Evolutionary conservation across 108 stramenopile species (phyloP), one percentile per base, ranked within the genome.

Genomic region (Parietichytrium sp.): DNA sequence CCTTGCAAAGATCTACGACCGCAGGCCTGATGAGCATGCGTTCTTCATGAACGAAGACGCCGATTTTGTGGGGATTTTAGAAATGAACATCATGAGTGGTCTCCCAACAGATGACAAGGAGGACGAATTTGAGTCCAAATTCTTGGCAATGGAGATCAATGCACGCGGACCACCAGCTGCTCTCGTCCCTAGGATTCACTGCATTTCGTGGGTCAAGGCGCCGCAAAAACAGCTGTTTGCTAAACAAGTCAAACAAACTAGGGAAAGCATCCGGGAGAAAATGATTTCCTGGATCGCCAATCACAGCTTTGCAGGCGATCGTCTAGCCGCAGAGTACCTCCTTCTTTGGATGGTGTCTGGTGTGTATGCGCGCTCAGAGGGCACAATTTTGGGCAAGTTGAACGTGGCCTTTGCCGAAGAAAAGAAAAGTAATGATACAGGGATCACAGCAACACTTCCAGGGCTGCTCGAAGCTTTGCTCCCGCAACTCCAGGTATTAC

Each of bases 1-100:
- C 79, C 30, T 85, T 4, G 79, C 81, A 7, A 83, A 84, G 36
- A 42, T 85, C 20, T 85, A 85, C 33, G 84, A 83, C 16, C 31
- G 36, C 18, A 16, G 30, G 12, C 80, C 81, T 49, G 82, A 80
- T 49, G 79, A 83, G 36, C 18, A 81, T 4, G 81, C 81, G 82
- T 80, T 83, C 4, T n/a, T n/a, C n/a, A n/a, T n/a, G n/a, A 83
- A 83, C 25, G 82, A 83, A 54, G 80, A 54, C 0, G n/a, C 33
- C 4, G 82, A 83, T 30, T 81, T 83, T 29, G 80, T 83, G 54
- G 82, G 82, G 8, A 79, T 83, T 53, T 54, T 83, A 29, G 80
- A n/a, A n/a, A n/a, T n/a, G n/a, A n/a, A n/a, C n/a, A n/a, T n/a
- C n/a, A n/a, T n/a, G n/a, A n/a, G n/a, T n/a, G n/a, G n/a, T n/a